These are phyloP conservation scores for Cardamine chenopodiifolia DNA, from an alignment of 345 rosid genomes.

Conservation along the genomic window DNA sequence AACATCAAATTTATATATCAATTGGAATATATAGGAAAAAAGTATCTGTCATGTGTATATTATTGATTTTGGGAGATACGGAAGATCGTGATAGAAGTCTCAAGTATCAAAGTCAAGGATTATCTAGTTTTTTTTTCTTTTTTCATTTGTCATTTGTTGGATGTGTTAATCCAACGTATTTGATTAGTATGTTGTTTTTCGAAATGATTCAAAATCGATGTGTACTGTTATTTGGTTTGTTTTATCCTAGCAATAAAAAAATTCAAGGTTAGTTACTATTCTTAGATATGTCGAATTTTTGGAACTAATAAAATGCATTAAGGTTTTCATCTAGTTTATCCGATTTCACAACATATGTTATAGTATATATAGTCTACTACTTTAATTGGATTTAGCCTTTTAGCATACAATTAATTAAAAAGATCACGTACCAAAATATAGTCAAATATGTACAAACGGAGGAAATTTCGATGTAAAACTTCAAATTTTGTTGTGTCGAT, in stretches of 20 bases:
- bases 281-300: not conserved
- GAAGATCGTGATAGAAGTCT: not conserved
- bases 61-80: not conserved
- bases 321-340: not conserved
- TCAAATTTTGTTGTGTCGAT: not conserved
- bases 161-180: not conserved
- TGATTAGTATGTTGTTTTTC: not conserved
- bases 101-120: not conserved
- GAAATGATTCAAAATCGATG: not conserved
- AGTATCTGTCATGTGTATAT: not conserved
- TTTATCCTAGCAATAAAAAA: not conserved
- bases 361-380: too few relatives aligned
- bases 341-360: not conserved
- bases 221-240: not conserved
- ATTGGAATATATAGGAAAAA: not conserved
- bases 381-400: not conserved
- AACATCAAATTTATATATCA: not conserved
- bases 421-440: too few relatives aligned
- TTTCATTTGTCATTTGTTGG: not conserved
- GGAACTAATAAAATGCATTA: not conserved
- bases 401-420: not conserved
- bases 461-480: not conserved
- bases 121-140: not conserved
- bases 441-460: not conserved
- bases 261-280: not conserved